phyloP scores from a whole-genome alignment of 2,329 filamentous ascomycete genomes.

The Hypoxylon sp. region DNA sequence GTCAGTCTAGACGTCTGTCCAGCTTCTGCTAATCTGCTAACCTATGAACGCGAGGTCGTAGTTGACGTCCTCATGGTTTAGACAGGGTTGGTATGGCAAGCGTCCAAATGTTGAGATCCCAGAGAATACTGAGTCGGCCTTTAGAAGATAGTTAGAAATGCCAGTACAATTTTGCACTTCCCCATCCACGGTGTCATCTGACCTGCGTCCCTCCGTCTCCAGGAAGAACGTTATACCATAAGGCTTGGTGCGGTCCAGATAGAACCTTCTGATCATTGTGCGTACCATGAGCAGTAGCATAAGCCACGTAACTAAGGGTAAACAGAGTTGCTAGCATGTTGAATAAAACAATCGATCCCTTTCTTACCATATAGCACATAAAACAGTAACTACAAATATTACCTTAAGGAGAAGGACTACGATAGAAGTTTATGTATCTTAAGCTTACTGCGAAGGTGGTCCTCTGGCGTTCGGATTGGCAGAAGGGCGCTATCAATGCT shows the following conservation, averaged over 20 bases:
- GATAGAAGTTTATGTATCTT: conserved; percentile 26
- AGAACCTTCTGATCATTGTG: conserved; percentile 72
- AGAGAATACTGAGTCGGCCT: conserved; percentile 91
- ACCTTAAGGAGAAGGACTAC: conserved; percentile 9
- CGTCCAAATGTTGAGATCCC: conserved; percentile 90
- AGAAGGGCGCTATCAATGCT: conserved; percentile 41
- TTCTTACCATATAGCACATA: conserved; percentile 1
- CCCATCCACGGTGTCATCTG: conserved; percentile 39
- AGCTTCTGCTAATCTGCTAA: conserved; percentile 55
- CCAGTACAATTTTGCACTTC: conserved; percentile 1
- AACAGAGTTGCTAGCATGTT: conserved; percentile 52
- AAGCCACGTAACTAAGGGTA: conserved; percentile 61
- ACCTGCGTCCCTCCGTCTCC: conserved; percentile 89
- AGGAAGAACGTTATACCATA: conserved; percentile 88
- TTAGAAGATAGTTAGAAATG: conserved; percentile 16
- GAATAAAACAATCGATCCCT: conserved; percentile 12
- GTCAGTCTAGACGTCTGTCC: conserved; percentile 13
- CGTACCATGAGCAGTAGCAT: conserved; percentile 71
- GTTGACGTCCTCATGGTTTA: conserved; percentile 76
- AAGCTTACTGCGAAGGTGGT: conserved; percentile 22
- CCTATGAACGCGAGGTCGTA: conserved; percentile 91
- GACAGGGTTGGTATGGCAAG: conserved; percentile 82
- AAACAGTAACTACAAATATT: conserved; percentile 3
- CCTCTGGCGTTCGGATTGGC: conserved; percentile 32
- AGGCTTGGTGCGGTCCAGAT: conserved; percentile 77